phyloP scores from a whole-genome alignment of 257 asterid genomes.

The Solanum virginianum region DNA sequence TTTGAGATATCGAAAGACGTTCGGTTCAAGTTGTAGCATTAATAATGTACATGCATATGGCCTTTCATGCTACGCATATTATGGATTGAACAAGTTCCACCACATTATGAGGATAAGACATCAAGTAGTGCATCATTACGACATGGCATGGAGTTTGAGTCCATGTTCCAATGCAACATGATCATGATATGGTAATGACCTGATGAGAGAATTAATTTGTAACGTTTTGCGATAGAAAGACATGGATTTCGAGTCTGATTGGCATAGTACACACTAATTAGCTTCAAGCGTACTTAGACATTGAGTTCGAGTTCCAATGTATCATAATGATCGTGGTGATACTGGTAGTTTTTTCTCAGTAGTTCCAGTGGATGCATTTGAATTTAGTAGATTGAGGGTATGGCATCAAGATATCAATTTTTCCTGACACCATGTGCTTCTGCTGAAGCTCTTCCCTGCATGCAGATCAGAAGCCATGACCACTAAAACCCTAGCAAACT shows the following conservation, averaged over 20 bases:
- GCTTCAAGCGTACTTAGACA: background rate
- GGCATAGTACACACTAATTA: background rate
- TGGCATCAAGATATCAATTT: background rate
- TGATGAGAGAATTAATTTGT: background rate
- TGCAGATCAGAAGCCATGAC: background rate
- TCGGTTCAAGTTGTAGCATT: no score
- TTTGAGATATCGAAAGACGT: no score
- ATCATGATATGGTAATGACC: background rate
- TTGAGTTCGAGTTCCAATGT: background rate
- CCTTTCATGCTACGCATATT: background rate
- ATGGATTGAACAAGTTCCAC: background rate
- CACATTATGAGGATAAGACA: background rate
- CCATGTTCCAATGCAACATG: background rate
- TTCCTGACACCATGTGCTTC: background rate
- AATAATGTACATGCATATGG: no score
- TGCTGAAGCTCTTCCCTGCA: background rate
- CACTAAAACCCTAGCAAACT: background rate
- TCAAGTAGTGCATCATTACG: background rate
- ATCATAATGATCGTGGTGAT: background rate
- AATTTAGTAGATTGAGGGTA: background rate
- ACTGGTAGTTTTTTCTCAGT: background rate
- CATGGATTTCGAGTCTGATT: background rate
- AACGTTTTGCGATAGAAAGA: background rate
- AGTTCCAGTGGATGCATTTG: background rate
- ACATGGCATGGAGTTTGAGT: background rate